phyloP scores from a whole-genome alignment of 495 filamentous ascomycete species.

The Neurospora sp. region DNA sequence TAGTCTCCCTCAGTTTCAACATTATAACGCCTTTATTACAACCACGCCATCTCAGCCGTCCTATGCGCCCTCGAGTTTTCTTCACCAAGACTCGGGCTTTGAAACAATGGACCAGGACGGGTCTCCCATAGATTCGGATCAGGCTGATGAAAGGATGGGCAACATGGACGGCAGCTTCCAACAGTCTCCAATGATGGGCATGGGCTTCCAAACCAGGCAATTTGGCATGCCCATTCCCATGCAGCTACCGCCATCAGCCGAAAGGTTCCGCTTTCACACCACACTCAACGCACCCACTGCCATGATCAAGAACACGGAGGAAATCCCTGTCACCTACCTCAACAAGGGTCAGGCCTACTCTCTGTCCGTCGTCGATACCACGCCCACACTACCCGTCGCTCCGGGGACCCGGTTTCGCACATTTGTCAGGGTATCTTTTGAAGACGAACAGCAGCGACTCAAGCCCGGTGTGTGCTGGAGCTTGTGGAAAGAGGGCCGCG shows the following conservation, averaged over 20 bases:
- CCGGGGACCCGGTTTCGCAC: constrained; percentile 64
- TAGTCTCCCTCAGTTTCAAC: constrained; percentile 56
- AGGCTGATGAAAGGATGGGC: constrained; percentile 34
- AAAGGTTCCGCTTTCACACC: constrained; percentile 82
- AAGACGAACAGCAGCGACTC: constrained; percentile 80
- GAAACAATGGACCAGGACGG: constrained; percentile 67
- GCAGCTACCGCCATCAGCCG: constrained; percentile 31
- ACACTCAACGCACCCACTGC: constrained; percentile 89
- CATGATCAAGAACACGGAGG: constrained; percentile 81
- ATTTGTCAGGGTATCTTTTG: constrained; percentile 83
- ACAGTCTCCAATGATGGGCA: constrained; percentile 36
- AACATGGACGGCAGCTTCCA: constrained; percentile 42
- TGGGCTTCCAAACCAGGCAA: constrained; percentile 29
- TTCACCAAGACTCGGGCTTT: constrained; percentile 65
- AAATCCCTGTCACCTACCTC: constrained; percentile 90
- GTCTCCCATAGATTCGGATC: constrained; percentile 46
- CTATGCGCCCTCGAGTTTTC: constrained; percentile 72
- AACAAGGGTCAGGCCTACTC: constrained; percentile 95
- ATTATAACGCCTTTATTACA: constrained; percentile 63
- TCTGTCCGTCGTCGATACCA: constrained; percentile 66
- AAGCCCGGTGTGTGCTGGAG: constrained; percentile 84
- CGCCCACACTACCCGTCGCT: constrained; percentile 24
- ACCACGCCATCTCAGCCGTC: constrained; percentile 42
- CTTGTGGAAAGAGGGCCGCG: constrained; percentile 89
- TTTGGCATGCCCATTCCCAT: constrained; percentile 33